These are phyloP conservation scores for Podosphaera fusca DNA, from an alignment of 2,329 filamentous ascomycete species.

Conservation along the genomic window DNA sequence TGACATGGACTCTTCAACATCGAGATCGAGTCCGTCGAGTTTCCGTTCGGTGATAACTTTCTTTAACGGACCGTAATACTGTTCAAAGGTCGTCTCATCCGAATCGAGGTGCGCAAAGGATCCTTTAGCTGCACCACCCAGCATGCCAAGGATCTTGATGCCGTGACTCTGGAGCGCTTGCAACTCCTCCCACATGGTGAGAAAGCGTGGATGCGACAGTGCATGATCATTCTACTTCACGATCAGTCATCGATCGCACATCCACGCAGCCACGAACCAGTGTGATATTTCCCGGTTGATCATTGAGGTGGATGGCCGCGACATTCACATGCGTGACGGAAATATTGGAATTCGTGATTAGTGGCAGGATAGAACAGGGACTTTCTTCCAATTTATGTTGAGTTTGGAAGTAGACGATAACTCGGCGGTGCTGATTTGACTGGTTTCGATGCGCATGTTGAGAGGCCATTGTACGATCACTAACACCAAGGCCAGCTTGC, in stretches of 20 bases:
- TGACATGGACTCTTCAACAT: conserved; percentile 57
- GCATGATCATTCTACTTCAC: conserved; percentile 42
- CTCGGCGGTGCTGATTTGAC: conserved; percentile 7
- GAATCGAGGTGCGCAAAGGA: conserved; percentile 38
- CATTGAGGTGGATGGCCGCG: conserved; percentile 67
- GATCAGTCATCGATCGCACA: conserved; percentile 19
- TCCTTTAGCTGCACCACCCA: conserved; percentile 64
- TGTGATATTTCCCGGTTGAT: conserved; percentile 25
- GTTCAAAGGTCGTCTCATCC: conserved; percentile 40
- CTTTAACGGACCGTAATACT: conserved; percentile 46
- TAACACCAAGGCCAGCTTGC: too few species aligned
- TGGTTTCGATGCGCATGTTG: background rate
- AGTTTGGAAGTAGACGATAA: conserved; percentile 42
- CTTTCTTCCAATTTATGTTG: conserved; percentile 28
- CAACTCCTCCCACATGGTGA: conserved; percentile 58
- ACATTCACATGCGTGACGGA: conserved; percentile 64
- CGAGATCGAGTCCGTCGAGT: conserved; percentile 52
- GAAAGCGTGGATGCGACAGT: conserved; percentile 42
- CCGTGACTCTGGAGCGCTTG: conserved; percentile 46
- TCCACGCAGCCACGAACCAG: conserved; percentile 22
- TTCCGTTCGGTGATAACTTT: conserved; percentile 35
- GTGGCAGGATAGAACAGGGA: conserved; percentile 36
- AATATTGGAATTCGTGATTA: conserved; percentile 24
- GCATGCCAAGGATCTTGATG: conserved; percentile 64
- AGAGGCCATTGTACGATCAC: background rate